Evolutionary conservation across 2,329 filamentous ascomycete species (phyloP).

Genomic region (Aureobasidium sp.): DNA sequence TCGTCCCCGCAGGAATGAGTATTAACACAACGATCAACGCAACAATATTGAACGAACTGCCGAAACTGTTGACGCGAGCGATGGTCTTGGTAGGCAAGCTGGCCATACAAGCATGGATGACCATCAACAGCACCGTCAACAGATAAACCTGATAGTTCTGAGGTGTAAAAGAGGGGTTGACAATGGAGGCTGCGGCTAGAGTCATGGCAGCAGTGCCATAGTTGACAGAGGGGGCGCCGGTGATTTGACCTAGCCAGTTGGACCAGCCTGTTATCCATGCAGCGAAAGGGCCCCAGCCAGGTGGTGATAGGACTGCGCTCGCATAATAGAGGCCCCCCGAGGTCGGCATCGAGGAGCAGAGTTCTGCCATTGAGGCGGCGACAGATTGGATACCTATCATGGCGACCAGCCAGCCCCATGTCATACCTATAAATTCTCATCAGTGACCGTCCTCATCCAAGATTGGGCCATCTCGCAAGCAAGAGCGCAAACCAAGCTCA

Average conservation of each 20-base stretch:
- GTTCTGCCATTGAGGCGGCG: constrained; percentile 58
- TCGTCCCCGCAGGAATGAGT: constrained; percentile 56
- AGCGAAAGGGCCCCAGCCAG: constrained; percentile 58
- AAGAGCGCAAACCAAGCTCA: constrained; percentile 32
- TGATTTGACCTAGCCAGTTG: constrained; percentile 63
- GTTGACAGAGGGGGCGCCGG: constrained; percentile 59
- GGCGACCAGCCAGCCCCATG: constrained; percentile 64
- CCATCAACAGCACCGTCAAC: constrained; percentile 59
- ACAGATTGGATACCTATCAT: constrained; percentile 67
- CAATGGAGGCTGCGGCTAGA: constrained; percentile 62
- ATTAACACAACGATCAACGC: constrained; percentile 61
- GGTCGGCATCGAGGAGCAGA: constrained; percentile 64
- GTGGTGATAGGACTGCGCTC: constrained; percentile 61
- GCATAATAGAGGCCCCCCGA: constrained; percentile 68
- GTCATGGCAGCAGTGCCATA: constrained; percentile 65
- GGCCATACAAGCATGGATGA: constrained; percentile 60
- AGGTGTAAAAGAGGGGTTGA: constrained; percentile 58
- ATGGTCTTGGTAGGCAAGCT: constrained; percentile 66
- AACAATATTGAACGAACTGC: constrained; percentile 64
- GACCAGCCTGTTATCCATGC: constrained; percentile 65
- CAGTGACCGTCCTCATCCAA: not conserved
- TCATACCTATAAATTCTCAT: constrained; percentile 14
- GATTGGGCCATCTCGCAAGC: not conserved
- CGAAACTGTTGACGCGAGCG: constrained; percentile 62
- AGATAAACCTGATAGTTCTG: constrained; percentile 62